These are phyloP conservation scores for Collybia nuda DNA, from an alignment of 768 basidiomycete species.

Conservation along the genomic window DNA sequence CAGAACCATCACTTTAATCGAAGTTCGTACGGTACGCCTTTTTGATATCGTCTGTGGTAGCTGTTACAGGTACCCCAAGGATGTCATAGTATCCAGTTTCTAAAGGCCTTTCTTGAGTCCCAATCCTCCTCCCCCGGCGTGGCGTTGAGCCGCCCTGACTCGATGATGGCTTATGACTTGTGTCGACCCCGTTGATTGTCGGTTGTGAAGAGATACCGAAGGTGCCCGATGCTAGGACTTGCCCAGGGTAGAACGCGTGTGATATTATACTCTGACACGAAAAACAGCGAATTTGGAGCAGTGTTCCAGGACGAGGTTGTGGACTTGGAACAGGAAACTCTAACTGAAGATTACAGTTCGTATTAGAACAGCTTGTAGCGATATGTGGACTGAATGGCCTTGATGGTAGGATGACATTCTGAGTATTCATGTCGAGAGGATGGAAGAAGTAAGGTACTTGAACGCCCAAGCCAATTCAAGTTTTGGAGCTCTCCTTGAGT, in stretches of 20 bases:
- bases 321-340: conserved; percentile 72
- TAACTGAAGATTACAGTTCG: conserved; percentile 49
- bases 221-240: conserved; percentile 39
- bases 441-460: conserved; percentile 5
- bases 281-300: conserved; percentile 71
- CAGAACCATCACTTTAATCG: background rate
- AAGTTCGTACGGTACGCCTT: conserved; percentile 76
- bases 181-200: conserved; percentile 7
- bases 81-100: conserved; percentile 93
- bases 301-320: conserved; percentile 50
- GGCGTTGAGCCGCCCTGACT: conserved; percentile 21
- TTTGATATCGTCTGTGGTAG: conserved; percentile 84
- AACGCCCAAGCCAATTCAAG: too few species aligned
- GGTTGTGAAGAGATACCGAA: background rate
- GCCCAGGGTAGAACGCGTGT: conserved; percentile 68
- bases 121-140: conserved; percentile 74
- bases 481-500: background rate
- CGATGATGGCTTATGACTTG: conserved; percentile 18
- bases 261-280: conserved; percentile 58
- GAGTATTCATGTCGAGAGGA: conserved; percentile 40
- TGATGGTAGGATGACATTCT: conserved; percentile 56
- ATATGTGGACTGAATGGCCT: conserved; percentile 69
- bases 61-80: conserved; percentile 71
- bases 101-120: conserved; percentile 83
- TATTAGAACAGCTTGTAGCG: conserved; percentile 53